phyloP scores from a whole-genome alignment of 495 filamentous ascomycete species.

The Diplogelasinospora grovesii region DNA sequence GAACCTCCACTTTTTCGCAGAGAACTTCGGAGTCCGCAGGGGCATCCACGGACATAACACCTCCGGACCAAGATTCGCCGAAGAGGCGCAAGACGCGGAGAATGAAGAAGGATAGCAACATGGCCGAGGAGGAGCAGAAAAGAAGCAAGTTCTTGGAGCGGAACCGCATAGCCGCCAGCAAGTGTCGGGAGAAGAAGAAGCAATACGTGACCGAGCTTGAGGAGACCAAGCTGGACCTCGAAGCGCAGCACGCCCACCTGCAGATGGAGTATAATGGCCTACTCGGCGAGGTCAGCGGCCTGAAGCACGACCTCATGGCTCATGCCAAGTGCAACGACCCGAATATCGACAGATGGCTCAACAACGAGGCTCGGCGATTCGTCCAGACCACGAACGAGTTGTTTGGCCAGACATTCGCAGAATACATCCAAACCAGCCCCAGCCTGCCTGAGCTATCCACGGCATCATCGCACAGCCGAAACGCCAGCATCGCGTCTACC shows the following conservation, averaged over 20 bases:
- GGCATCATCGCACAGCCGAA: slow-evolving; percentile 15
- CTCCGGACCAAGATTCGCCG: slow-evolving; percentile 13
- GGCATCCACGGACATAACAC: slow-evolving; percentile 19
- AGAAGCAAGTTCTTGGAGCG: slow-evolving; percentile 59
- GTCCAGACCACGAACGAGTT: slow-evolving; percentile 27
- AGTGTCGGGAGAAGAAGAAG: slow-evolving; percentile 85
- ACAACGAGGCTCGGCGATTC: slow-evolving; percentile 36
- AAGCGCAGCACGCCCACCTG: slow-evolving; percentile 28
- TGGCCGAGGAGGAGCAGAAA: slow-evolving; percentile 22
- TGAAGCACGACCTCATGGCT: slow-evolving; percentile 53
- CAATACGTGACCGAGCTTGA: slow-evolving; percentile 60
- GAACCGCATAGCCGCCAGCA: slow-evolving; percentile 78
- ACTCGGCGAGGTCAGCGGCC: slow-evolving; percentile 39
- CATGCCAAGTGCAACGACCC: slow-evolving; percentile 54
- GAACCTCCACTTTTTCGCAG: slow-evolving; percentile 16
- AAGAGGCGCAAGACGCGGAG: slow-evolving; percentile 16
- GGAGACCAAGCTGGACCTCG: slow-evolving; percentile 34
- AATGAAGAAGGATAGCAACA: slow-evolving; percentile 6
- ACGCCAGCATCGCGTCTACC: slow-evolving; percentile 16
- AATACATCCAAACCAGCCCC: slow-evolving; percentile 8
- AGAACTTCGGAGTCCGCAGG: slow-evolving; percentile 16
- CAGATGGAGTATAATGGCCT: slow-evolving; percentile 34
- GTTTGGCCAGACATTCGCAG: slow-evolving; percentile 24
- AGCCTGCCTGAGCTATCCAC: background rate
- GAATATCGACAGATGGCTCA: slow-evolving; percentile 42